Base-by-base conservation (phyloP, 345 rosid genomes). In the Salix exigua region DNA sequence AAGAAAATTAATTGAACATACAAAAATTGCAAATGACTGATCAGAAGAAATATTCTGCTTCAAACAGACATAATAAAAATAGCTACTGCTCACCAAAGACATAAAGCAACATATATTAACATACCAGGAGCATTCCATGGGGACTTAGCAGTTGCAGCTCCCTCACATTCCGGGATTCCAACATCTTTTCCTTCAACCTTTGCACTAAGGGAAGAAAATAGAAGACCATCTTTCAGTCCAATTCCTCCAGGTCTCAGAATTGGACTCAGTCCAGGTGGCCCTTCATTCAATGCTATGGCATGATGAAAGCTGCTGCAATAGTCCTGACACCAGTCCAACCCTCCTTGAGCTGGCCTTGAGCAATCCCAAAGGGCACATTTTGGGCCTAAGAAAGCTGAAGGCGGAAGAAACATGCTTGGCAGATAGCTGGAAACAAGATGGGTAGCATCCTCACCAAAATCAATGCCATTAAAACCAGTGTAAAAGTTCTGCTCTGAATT, bases 361-460 rank as follows among this genome's bases (percentile, higher is more conserved):
- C 99, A 96, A 83, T 96, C 99, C 99, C 98, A 96, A 81, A 96
- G 98, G 2, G 98, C 92, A 83, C 99, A 96, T 82, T 90, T 96
- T 18, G 99, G 98, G 61, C 99, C 98, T 75, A 96, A 79, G 86
- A 92, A 96, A 44, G 99, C 99, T 73, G 98, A 88, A 19, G 97
- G 94, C 18, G 97, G 97, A 58, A 88, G 98, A 70, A 87, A 92
- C 60, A 91, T 84, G 55, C 89, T 86, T 60, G 93, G 92, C 38
- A 91, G 80, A 78, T 88, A 89, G 68, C 84, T 73, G 71, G 92
- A 80, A 76, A 88, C 77, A 72, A 89, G 88, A 78, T 78, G 83
- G 61, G 89, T 37, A 53, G 84, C 83, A 79, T 89, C 92, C 79
- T 89, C 89, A 84, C 81, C 79, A 51, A 84, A 85, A 70, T 78